Conservation (phyloP, 768 basidiomycete species). For the Lentinus brumalis region DNA sequence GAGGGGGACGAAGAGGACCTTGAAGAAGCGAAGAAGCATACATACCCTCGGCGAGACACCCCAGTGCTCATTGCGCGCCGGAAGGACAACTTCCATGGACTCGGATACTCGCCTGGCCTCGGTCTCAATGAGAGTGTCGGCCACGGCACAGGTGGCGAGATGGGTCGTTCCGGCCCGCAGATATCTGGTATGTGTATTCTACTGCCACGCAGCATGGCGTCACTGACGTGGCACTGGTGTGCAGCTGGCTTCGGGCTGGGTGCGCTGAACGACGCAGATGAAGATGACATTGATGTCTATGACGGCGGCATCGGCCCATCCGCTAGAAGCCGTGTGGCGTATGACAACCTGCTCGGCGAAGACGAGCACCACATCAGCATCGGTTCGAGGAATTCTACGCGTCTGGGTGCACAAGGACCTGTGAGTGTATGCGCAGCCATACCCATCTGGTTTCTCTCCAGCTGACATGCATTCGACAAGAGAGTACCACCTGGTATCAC, state of each 20-base stretch:
- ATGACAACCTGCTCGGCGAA: conserved; percentile 63
- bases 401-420: conserved; percentile 2
- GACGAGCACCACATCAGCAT: conserved; percentile 59
- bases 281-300: conserved; percentile 88
- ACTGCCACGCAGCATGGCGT: neutral
- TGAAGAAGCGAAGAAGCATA: conserved; percentile 85
- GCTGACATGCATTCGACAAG: conserved; percentile 17
- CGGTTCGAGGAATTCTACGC: conserved; percentile 31
- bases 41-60: conserved; percentile 83
- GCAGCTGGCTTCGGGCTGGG: conserved; percentile 87
- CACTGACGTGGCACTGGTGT: neutral
- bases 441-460: neutral
- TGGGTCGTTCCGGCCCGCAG: conserved; percentile 45
- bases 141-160: conserved; percentile 23
- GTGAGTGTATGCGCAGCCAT: conserved; percentile 1
- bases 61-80: conserved; percentile 58
- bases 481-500: conserved; percentile 20
- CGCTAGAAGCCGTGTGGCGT: conserved; percentile 56
- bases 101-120: conserved; percentile 76
- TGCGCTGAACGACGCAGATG: conserved; percentile 90
- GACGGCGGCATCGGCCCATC: conserved; percentile 42
- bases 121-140: conserved; percentile 64
- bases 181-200: conserved; percentile 49
- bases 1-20: conserved; percentile 61
- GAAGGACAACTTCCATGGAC: conserved; percentile 78